Base-by-base conservation (phyloP, 495 filamentous ascomycete genomes). In the Mytilinidion resinicola region DNA sequence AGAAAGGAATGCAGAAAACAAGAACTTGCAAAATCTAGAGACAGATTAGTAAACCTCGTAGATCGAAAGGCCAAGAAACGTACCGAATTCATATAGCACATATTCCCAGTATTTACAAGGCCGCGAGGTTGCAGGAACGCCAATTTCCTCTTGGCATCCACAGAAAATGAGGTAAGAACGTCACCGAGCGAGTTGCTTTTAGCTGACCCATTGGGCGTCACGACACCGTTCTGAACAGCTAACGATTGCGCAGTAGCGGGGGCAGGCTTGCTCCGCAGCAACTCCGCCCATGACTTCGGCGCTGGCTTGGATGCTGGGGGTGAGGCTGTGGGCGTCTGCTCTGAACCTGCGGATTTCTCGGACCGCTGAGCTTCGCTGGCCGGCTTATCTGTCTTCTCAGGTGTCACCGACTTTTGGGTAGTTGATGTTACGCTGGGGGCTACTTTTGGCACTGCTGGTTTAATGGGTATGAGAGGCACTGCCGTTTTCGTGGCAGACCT, bases 61-160 rank as follows among this genome's bases (percentile, higher is more conserved):
- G 20, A 43, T 34, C 25, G 50, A 41, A 14, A 57, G 0, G 10
- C 6, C 12, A 9, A 21, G 34, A 42, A 21, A 73, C 89, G 76
- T 80, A 97, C 93, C 46, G 93, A 96, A 76, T 97, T 98, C 95
- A 98, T 97, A 76, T 96, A 98, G 74, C 93, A 98, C 91, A 97
- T 93, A 68, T 98, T 98, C 8, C 93, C 93, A 44, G 91, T 95
- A 72, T 98, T 98, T 46, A 96, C 85, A 64, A 98, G 80, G 4
- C 93, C 93, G 50, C 95, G 80, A n/a, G 93, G 93, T 70, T 97
- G 89, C 5, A 98, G 78, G 68, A 96, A 96, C 10, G 84, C 73
- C 51, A 92, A 75, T 64, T 88, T 91, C 41, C 78, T 76, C 41
- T 76, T 75, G 30, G 77, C 77, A 38, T 85, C 75, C 11, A 83